A percentile compares a stretch with the other conserved stretches of the same genome.
phyloP scores from a whole-genome alignment of 2,329 filamentous ascomycete species.

The Cladosporium sp. region DNA sequence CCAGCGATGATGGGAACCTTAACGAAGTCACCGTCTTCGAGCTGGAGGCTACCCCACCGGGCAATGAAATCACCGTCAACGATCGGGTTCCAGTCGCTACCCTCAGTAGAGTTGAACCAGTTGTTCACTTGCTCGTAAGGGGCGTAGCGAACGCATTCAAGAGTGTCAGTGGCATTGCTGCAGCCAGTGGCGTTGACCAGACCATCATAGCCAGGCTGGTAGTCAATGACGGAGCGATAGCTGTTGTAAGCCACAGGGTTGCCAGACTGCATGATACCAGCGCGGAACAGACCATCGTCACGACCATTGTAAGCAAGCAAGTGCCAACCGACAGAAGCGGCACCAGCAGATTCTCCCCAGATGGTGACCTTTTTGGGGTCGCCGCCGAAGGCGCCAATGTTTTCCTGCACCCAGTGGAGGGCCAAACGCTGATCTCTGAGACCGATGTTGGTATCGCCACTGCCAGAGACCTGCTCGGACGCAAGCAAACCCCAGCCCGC shows the following conservation, averaged over 20 bases:
- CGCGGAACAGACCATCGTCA: slow-evolving; percentile 50
- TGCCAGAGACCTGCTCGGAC: slow-evolving; percentile 53
- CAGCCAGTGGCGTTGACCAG: slow-evolving; percentile 64
- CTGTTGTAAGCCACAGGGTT: slow-evolving; percentile 28
- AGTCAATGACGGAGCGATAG: slow-evolving; percentile 25
- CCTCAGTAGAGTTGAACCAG: slow-evolving; percentile 32
- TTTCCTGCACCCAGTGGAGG: slow-evolving; percentile 47
- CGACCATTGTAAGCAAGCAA: slow-evolving; percentile 50
- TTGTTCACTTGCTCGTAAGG: slow-evolving; percentile 33
- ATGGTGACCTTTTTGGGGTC: slow-evolving; percentile 59
- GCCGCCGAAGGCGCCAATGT: slow-evolving; percentile 66
- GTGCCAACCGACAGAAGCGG: slow-evolving; percentile 46
- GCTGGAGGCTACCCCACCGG: slow-evolving; percentile 54
- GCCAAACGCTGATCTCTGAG: slow-evolving; percentile 47
- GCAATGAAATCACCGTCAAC: slow-evolving; percentile 60
- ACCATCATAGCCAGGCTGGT: slow-evolving; percentile 62
- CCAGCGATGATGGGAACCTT: slow-evolving; percentile 62
- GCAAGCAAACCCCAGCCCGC: slow-evolving; percentile 70
- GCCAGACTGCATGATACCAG: slow-evolving; percentile 48
- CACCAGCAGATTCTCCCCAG: slow-evolving; percentile 37
- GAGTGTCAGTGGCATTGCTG: slow-evolving; percentile 54
- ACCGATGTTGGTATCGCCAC: slow-evolving; percentile 54
- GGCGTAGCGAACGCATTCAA: slow-evolving; percentile 63
- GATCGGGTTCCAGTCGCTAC: slow-evolving; percentile 42
- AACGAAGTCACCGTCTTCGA: slow-evolving; percentile 60